These are phyloP conservation scores for Hyphopichia khmerensis DNA, from an alignment of 1,139 yeast genomes.

Conservation along the genomic window DNA sequence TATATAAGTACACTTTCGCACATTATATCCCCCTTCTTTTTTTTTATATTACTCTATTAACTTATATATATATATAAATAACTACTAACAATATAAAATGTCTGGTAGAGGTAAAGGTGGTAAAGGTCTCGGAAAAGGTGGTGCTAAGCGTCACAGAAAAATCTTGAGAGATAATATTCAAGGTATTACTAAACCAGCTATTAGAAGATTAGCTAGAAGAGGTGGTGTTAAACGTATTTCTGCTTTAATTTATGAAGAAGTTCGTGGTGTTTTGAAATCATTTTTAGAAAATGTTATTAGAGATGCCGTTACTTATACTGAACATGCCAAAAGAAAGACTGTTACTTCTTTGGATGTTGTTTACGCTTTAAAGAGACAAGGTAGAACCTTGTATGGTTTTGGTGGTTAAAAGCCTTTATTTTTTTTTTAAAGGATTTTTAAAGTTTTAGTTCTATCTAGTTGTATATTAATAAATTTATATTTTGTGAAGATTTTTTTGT, in stretches of 20 bases:
- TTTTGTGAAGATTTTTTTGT: background rate
- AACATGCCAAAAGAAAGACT: slow-evolving; percentile 99
- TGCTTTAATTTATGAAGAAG: slow-evolving; percentile 98
- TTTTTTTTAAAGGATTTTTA: too few species aligned
- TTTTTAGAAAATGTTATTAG: slow-evolving; percentile 97
- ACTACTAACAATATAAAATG: too few species aligned
- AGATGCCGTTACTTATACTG: slow-evolving; percentile 99
- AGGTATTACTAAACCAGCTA: slow-evolving; percentile 99
- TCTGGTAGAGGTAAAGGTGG: slow-evolving; percentile 99
- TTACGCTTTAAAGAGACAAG: slow-evolving; percentile 99
- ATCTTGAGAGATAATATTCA: slow-evolving; percentile 98
- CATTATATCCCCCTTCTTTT: background rate
- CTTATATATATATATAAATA: background rate
- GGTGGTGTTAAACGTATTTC: slow-evolving; percentile 99
- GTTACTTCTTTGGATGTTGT: slow-evolving; percentile 98
- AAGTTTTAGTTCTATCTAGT: slow-evolving; percentile 1
- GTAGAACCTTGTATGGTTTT: slow-evolving; percentile 99
- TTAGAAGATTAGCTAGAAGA: slow-evolving; percentile 99
- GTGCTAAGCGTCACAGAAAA: slow-evolving; percentile 99
- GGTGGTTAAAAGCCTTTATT: slow-evolving; percentile 79
- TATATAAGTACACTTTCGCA: slow-evolving; percentile 4
- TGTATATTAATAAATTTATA: background rate
- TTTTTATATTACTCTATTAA: background rate
- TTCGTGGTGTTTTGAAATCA: slow-evolving; percentile 93
- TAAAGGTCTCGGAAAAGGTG: slow-evolving; percentile 98